These are phyloP conservation scores for Eremothecium sinecaudum DNA, from an alignment of 1,139 yeast genomes.

Conservation along the genomic window DNA sequence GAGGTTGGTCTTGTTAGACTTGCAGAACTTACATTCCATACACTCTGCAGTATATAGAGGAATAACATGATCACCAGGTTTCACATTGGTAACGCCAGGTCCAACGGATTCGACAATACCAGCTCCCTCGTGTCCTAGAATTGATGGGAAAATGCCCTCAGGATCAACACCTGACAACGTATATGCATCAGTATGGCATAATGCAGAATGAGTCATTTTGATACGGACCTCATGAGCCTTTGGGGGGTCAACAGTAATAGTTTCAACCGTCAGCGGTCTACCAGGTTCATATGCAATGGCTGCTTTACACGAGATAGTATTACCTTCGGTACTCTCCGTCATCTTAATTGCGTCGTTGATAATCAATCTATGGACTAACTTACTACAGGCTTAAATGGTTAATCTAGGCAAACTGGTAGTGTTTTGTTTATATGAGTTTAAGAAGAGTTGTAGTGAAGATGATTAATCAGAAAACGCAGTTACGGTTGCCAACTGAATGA, in stretches of 20 bases:
- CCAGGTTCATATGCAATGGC: constrained; percentile 97
- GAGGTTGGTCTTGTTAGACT: constrained; percentile 88
- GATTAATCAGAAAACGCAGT: no score
- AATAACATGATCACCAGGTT: constrained; percentile 82
- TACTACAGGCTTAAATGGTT: no score
- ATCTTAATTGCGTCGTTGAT: constrained; percentile 12
- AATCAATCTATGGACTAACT: no score
- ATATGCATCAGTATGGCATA: constrained; percentile 97
- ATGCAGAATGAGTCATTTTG: constrained; percentile 80
- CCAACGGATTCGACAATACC: constrained; percentile 91
- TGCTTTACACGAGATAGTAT: constrained; percentile 83
- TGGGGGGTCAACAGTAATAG: constrained; percentile 85
- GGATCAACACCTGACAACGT: constrained; percentile 92
- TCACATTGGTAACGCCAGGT: constrained; percentile 81
- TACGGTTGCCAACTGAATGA: no score
- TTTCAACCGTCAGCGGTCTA: constrained; percentile 77
- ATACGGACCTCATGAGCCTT: constrained; percentile 95
- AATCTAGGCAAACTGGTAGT: no score
- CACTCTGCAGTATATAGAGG: constrained; percentile 96
- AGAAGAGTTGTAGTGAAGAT: no score
- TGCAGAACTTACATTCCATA: constrained; percentile 88
- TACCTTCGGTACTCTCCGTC: constrained; percentile 35
- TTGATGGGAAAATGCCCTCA: constrained; percentile 89
- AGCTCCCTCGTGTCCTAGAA: constrained; percentile 96
- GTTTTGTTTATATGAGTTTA: no score